A percentile compares a stretch with the other conserved stretches of the same genome.
These are phyloP conservation scores for Xanthoconium stramineum DNA, from an alignment of 768 basidiomycete species.

Conservation along the genomic window DNA sequence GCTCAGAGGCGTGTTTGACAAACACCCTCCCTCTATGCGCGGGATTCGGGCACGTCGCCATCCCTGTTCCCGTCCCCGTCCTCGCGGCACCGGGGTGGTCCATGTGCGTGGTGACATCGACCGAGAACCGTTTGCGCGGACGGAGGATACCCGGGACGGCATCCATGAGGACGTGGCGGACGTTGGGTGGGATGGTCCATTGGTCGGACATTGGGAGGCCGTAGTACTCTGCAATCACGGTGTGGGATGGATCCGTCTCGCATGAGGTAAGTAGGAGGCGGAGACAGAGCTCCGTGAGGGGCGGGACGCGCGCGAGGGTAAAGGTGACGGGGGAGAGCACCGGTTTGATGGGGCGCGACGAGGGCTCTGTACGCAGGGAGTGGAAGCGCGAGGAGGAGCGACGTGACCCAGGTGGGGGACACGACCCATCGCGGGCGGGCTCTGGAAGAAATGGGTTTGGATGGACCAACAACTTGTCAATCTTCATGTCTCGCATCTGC, in stretches of 20 bases:
- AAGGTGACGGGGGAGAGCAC: slow-evolving; percentile 20
- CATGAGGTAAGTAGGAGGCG: slow-evolving; percentile 35
- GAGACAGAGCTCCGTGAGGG: slow-evolving; percentile 37
- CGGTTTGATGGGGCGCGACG: neutral
- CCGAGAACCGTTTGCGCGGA: slow-evolving; percentile 20
- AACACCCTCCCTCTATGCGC: slow-evolving; percentile 38
- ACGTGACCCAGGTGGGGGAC: slow-evolving; percentile 3
- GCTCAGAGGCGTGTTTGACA: slow-evolving; percentile 55
- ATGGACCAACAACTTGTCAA: slow-evolving; percentile 44
- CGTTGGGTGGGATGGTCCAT: slow-evolving; percentile 22
- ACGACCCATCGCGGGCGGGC: slow-evolving; percentile 13
- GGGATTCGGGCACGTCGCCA: slow-evolving; percentile 47
- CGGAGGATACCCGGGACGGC: slow-evolving; percentile 30
- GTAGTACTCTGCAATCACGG: slow-evolving; percentile 24
- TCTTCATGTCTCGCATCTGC: slow-evolving; percentile 59
- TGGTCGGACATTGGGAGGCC: slow-evolving; percentile 30
- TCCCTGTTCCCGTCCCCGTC: neutral
- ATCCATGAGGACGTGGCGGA: slow-evolving; percentile 26
- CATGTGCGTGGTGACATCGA: slow-evolving; percentile 4
- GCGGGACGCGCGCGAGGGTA: slow-evolving; percentile 23
- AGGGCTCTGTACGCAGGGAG: slow-evolving; percentile 8
- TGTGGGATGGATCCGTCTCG: neutral
- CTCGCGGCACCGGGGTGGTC: neutral
- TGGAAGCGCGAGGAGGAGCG: slow-evolving; percentile 13
- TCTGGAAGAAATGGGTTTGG: slow-evolving; percentile 58